Conservation (phyloP, 2,329 filamentous ascomycete genomes). For the Fusarium tanahbumbuense region DNA sequence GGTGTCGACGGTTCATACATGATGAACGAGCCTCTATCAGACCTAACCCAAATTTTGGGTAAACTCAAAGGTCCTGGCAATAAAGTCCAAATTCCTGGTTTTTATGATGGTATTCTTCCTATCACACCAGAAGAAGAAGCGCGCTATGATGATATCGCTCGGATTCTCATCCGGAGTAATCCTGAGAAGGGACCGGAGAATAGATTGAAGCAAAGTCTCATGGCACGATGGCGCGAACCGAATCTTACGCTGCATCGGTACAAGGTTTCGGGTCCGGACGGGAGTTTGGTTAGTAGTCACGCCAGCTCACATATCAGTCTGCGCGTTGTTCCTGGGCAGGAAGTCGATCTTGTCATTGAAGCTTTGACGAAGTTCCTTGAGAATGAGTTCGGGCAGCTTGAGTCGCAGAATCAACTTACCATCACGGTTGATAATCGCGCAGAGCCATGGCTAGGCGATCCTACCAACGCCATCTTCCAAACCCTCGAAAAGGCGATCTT, state of each 20-base stretch:
- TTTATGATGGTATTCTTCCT: constrained; percentile 86
- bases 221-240: constrained; percentile 95
- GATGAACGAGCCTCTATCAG: constrained; percentile 90
- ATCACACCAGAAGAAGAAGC: constrained; percentile 80
- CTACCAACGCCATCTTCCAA: constrained; percentile 88
- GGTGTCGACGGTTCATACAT: constrained; percentile 95
- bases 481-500: constrained; percentile 88
- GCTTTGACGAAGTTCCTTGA: constrained; percentile 75
- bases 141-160: constrained; percentile 86
- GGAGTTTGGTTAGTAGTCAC: constrained; percentile 89
- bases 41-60: constrained; percentile 84
- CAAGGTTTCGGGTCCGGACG: constrained; percentile 90
- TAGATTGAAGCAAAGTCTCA: constrained; percentile 83
- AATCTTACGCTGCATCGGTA: constrained; percentile 94
- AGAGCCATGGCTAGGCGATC: constrained; percentile 95
- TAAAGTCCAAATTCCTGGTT: constrained; percentile 84
- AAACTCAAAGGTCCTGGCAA: constrained; percentile 86
- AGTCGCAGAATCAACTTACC: constrained; percentile 82
- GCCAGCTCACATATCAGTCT: constrained; percentile 91
- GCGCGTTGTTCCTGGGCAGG: constrained; percentile 92
- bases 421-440: constrained; percentile 92
- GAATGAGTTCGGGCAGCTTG: constrained; percentile 77
- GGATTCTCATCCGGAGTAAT: constrained; percentile 78
- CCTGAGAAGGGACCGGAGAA: constrained; percentile 69
- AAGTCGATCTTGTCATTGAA: constrained; percentile 79